phyloP scores from a whole-genome alignment of 2,329 filamentous ascomycete species.

The Bisporella sp. region DNA sequence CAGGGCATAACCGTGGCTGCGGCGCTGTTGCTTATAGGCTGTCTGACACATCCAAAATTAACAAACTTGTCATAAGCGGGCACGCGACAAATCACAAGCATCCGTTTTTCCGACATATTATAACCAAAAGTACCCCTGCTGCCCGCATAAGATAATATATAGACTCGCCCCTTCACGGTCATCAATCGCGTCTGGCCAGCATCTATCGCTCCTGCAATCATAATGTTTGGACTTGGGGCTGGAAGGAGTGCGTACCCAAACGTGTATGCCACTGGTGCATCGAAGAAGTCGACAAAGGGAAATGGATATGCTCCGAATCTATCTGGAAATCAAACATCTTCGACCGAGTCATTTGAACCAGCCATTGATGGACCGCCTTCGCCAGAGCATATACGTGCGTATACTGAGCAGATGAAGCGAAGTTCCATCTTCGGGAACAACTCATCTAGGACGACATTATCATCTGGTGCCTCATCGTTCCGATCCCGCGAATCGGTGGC shows the following conservation, averaged over 20 bases:
- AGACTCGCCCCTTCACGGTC: background rate
- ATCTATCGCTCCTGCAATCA: conserved; percentile 15
- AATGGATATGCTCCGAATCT: background rate
- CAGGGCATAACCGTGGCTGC: background rate
- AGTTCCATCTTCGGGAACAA: conserved; percentile 42
- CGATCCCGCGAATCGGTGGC: conserved; percentile 34
- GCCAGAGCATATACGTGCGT: conserved; percentile 49
- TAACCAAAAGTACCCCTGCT: background rate
- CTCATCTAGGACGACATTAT: conserved; percentile 38
- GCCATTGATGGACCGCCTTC: conserved; percentile 55
- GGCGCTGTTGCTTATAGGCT: background rate
- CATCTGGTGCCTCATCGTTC: conserved; percentile 50
- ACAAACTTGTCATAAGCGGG: conserved; percentile 6
- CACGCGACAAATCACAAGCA: conserved; percentile 6
- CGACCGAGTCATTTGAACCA: conserved; percentile 44
- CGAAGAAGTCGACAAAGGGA: conserved; percentile 11
- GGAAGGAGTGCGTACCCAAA: conserved; percentile 11
- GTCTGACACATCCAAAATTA: conserved; percentile 7
- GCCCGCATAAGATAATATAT: conserved; percentile 1
- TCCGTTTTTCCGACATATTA: no score
- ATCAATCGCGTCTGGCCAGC: conserved; percentile 6
- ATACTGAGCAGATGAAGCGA: conserved; percentile 52
- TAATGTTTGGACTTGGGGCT: conserved; percentile 18
- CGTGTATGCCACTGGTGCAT: conserved; percentile 5
- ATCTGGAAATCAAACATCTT: conserved; percentile 7